phyloP scores from a whole-genome alignment of 306 rosid genomes.

The Lablab purpureus region DNA sequence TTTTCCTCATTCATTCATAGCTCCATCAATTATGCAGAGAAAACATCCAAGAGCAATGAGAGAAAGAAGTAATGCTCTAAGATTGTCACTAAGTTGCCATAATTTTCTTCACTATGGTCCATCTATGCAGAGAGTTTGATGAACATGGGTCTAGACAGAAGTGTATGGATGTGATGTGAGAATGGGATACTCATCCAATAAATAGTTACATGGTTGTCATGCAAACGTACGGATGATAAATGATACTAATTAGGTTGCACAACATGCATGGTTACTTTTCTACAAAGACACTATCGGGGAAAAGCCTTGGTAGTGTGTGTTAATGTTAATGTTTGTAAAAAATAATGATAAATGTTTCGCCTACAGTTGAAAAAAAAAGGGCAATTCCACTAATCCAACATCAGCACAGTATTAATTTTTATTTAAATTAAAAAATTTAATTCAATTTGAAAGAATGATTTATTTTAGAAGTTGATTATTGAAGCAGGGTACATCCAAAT shows the following conservation, averaged over 20 bases:
- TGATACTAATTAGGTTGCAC: slow-evolving; percentile 43
- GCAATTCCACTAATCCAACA: no score
- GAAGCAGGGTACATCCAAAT: no score
- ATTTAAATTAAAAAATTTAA: no score
- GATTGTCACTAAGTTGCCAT: slow-evolving; percentile 47
- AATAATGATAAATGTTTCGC: no score
- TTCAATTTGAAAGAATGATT: no score
- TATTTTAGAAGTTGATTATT: no score
- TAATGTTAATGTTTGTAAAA: slow-evolving; percentile 46
- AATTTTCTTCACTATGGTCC: slow-evolving; percentile 56
- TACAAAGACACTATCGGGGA: neutral
- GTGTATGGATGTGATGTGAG: slow-evolving; percentile 44
- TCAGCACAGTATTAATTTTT: no score
- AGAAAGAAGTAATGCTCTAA: slow-evolving; percentile 22
- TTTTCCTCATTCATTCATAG: slow-evolving; percentile 28
- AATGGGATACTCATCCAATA: slow-evolving; percentile 24
- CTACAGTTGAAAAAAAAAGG: no score
- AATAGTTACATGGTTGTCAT: slow-evolving; percentile 16
- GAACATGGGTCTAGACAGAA: slow-evolving; percentile 38
- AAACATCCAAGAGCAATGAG: slow-evolving; percentile 52
- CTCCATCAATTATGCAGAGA: slow-evolving; percentile 45
- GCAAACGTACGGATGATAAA: slow-evolving; percentile 26
- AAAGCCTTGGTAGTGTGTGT: slow-evolving; percentile 28
- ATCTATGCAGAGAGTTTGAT: slow-evolving; percentile 28
- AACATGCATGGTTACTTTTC: slow-evolving; percentile 45